Base-by-base conservation (phyloP, 805 yeast species). In the Yarrowia yakushimensis region DNA sequence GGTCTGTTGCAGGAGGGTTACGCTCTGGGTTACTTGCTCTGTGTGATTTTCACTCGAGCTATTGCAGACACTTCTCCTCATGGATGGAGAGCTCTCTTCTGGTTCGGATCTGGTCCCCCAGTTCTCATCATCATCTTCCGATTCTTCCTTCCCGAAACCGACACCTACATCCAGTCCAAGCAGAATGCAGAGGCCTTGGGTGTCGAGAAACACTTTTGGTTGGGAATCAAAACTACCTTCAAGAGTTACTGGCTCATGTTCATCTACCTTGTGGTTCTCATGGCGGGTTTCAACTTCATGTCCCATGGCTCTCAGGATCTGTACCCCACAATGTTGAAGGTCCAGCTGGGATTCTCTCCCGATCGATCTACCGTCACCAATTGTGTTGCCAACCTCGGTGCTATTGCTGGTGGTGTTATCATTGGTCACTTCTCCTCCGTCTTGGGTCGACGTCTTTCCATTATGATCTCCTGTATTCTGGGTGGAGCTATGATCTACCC, bases 241-340 rank as follows among this genome's bases (percentile, higher is more conserved):
- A 77, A 72, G 67, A 65, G 67, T 70, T 82, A 86, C 70, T 86
- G 90, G 90, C 77, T 85, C 46, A 74, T 82, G 64, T 76, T 83
- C 65, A 68, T 81, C 46, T 86, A 85, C 70, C 72, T 81, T 64
- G 80, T 87, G 41, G 70, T 86, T 22, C 72, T 85, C 70, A 81
- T 86, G 85, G 78, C 87, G 23, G 87, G 86, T 18, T 82, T 85
- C 76, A 86, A 86, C 73, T 86, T 85, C 75, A 79, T 82, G 74
- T 80, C 88, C 6, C 92, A 86, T 68, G 89, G 88, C 1, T 82
- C 89, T 6, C 90, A 86, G 73, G 92, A 86, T 72, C 74, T 87
- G 69, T 85, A 80, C 72, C 89, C 90, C 34, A 84, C 90, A 0
- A 76, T 84, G 75, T 74, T 87, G 52, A 75, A 77, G 23, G 87